Evolutionary conservation across 148 eudicot genomes (phyloP), one percentile per base, ranked within the genome.

Genomic region (Pharnaceum exiguum): DNA sequence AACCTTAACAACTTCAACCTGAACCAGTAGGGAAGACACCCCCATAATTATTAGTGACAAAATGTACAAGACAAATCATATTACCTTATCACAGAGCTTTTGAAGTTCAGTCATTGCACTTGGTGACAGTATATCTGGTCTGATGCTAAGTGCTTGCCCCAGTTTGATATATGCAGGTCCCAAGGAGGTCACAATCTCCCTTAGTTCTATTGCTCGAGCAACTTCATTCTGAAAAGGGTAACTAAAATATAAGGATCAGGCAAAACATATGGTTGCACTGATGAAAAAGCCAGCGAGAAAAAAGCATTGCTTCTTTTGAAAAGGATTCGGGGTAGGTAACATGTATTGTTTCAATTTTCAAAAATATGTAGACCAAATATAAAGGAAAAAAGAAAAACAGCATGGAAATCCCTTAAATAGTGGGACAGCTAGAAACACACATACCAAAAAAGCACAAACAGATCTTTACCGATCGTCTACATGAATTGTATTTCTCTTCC

Each of bases 91-190:
- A 64, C 99, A 93, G 29, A 93, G 95, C 85, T 93, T 93, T 74
- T 93, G 99, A 60, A 93, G 85, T 72, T 93, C 99, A 65, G 59
- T 71, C 99, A 93, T 93, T 29, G 99, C 99, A 66, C 62, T 75
- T 42, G 99, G 99, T 66, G 99, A 93, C 46, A 93, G 68, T 70
- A 93, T 83, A 70, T 93, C 99, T 38, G 99, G 99, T 42, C 99
- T 86, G 65, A 93, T 93, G 82, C 99, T 93, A 66, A 93, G 83
- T 64, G 99, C 99, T 74, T 93, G 99, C 69, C 99, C 99, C 63
- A 93, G 82, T 78, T 93, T 93, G 27, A 94, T 89, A 62, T 94
- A 94, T 76, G 99, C 96, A 47, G 99, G 99, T 59, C 99, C 99
- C 85, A 94, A 75, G 51, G 99, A 94, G 47, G 99, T 94, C 46